These are phyloP conservation scores for Raphanus sativus DNA, from an alignment of 345 rosid species.

Conservation along the genomic window DNA sequence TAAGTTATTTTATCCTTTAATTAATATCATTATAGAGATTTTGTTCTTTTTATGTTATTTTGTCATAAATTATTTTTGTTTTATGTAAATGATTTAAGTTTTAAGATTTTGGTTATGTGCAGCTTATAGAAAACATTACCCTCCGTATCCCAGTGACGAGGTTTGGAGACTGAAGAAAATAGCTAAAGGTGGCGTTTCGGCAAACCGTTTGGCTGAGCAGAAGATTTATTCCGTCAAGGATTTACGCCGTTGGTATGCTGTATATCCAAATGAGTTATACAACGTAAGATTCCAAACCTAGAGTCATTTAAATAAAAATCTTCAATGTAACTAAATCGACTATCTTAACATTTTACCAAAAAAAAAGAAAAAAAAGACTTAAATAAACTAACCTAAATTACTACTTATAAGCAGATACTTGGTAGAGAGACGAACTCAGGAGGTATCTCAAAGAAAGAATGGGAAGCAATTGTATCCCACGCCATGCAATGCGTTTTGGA, in stretches of 20 bases:
- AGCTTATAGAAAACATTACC: slow-evolving; percentile 77
- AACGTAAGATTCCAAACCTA: slow-evolving; percentile 39
- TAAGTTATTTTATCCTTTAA: not conserved
- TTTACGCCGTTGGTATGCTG: slow-evolving; percentile 38
- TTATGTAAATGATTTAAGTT: not conserved
- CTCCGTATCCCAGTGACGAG: slow-evolving; percentile 54
- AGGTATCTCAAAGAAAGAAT: slow-evolving; percentile 46
- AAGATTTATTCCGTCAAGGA: slow-evolving; percentile 45
- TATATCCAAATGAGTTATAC: slow-evolving; percentile 33
- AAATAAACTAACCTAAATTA: not conserved
- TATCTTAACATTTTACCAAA: too few species aligned
- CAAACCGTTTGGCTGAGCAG: slow-evolving; percentile 37
- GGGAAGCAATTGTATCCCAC: slow-evolving; percentile 63
- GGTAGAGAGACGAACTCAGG: slow-evolving; percentile 7
- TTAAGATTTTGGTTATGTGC: slow-evolving; percentile 8
- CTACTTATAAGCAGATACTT: not conserved
- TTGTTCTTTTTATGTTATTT: too few species aligned
- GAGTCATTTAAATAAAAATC: not conserved
- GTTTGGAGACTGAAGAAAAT: slow-evolving; percentile 80
- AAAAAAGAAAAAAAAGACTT: too few species aligned
- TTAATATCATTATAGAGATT: not conserved
- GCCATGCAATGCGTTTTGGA: slow-evolving; percentile 59
- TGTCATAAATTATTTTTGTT: not conserved
- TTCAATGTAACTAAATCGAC: not conserved
- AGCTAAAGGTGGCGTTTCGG: slow-evolving; percentile 56